A percentile compares a stretch with the other conserved stretches of the same genome.
phyloP scores from a whole-genome alignment of 306 rosid genomes.

The Inga leiocalycina region DNA sequence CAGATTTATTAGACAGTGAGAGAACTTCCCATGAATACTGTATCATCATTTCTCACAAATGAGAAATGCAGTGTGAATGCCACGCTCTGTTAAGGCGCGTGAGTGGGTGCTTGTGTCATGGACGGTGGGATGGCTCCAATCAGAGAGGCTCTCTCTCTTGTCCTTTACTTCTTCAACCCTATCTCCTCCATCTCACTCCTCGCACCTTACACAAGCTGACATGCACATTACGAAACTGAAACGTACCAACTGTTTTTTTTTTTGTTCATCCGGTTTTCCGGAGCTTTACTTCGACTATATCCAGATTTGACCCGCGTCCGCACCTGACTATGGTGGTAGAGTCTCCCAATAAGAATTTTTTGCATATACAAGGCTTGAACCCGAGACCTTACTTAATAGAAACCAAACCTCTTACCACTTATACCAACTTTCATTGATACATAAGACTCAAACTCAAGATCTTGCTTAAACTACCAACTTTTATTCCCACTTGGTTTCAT shows the following conservation, averaged over 20 bases:
- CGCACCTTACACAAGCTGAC: background rate
- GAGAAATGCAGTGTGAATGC: background rate
- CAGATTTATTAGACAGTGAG: background rate
- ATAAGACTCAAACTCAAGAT: too few relatives aligned
- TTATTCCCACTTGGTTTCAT: background rate
- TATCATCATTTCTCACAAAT: too few relatives aligned
- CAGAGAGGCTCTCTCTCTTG: background rate
- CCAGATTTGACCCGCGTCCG: too few relatives aligned
- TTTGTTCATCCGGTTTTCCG: too few relatives aligned
- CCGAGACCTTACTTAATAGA: too few relatives aligned
- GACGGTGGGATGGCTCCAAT: constrained; percentile 6
- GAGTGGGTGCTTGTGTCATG: background rate
- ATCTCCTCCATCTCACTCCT: background rate
- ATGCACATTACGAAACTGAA: background rate
- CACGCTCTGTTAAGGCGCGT: background rate
- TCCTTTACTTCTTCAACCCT: background rate
- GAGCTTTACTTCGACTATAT: too few relatives aligned
- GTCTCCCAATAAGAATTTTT: too few relatives aligned
- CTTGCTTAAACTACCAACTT: background rate
- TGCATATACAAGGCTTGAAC: too few relatives aligned
- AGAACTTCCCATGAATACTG: too few relatives aligned
- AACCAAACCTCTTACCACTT: too few relatives aligned
- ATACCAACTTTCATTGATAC: too few relatives aligned
- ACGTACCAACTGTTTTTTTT: background rate
- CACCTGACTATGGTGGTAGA: too few relatives aligned